Conservation (phyloP, 768 basidiomycete genomes). For the Kwoniella heveanensis region DNA sequence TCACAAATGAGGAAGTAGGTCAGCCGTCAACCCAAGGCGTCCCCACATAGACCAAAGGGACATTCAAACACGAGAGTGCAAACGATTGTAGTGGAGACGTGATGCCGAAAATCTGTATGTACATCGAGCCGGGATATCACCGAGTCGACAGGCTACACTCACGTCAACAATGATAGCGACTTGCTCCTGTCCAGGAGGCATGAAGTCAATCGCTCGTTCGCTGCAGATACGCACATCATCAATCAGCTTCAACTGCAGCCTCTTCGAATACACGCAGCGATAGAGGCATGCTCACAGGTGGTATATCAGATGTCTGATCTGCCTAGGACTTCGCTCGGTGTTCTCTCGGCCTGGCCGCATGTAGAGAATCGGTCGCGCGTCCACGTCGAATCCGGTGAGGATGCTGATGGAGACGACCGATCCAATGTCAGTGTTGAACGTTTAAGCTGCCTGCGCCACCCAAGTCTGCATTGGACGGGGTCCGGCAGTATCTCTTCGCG, state of each 20-base stretch:
- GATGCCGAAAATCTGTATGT: no score
- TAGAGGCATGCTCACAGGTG: slow-evolving; percentile 65
- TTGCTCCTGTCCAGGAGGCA: slow-evolving; percentile 81
- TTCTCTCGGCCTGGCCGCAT: slow-evolving; percentile 87
- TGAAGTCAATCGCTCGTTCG: slow-evolving; percentile 84
- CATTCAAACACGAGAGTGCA: no score
- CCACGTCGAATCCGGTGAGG: slow-evolving; percentile 79
- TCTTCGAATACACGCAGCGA: not conserved
- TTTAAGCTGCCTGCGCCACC: no score
- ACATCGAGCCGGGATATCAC: not conserved
- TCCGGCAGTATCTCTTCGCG: no score
- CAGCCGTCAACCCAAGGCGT: no score
- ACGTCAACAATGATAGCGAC: slow-evolving; percentile 58
- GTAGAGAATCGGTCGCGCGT: slow-evolving; percentile 84
- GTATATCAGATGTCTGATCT: slow-evolving; percentile 83
- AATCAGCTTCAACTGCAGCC: not conserved
- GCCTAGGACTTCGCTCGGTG: slow-evolving; percentile 73
- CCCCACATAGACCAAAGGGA: no score
- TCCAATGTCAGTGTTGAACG: no score
- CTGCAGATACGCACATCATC: slow-evolving; percentile 55
- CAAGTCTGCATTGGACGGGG: no score
- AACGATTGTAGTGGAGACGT: no score
- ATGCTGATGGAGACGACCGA: slow-evolving; percentile 60
- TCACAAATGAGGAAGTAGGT: not conserved
- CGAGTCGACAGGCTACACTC: no score